Conservation (phyloP, 2,329 filamentous ascomycete species). For the Gliomastix tumulicola region DNA sequence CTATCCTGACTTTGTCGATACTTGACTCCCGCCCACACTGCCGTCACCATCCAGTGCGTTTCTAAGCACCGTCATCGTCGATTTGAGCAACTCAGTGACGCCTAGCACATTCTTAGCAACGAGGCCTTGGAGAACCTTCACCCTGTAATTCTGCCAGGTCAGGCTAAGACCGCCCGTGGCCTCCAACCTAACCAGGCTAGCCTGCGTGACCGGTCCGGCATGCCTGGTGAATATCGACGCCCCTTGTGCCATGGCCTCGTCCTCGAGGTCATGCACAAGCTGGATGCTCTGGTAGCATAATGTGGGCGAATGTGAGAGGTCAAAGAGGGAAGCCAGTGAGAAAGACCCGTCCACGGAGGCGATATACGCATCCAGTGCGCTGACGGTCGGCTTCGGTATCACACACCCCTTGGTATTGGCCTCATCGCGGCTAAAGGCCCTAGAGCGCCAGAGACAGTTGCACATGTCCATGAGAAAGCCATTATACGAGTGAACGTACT, state of each 20-base stretch:
- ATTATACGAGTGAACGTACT: slow-evolving; percentile 67
- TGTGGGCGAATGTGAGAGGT: slow-evolving; percentile 51
- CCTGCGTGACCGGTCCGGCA: slow-evolving; percentile 63
- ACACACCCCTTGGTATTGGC: slow-evolving; percentile 53
- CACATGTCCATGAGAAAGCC: slow-evolving; percentile 82
- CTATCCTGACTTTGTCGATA: slow-evolving; percentile 6
- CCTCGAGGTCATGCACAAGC: slow-evolving; percentile 50
- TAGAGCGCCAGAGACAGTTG: slow-evolving; percentile 73
- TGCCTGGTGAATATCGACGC: slow-evolving; percentile 41
- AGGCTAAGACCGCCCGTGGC: slow-evolving; percentile 59
- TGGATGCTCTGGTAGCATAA: slow-evolving; percentile 48
- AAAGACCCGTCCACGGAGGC: slow-evolving; percentile 36
- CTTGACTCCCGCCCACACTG: not conserved
- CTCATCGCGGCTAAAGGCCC: slow-evolving; percentile 61
- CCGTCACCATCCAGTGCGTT: slow-evolving; percentile 28
- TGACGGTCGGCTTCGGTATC: slow-evolving; percentile 34
- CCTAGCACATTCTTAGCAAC: slow-evolving; percentile 58
- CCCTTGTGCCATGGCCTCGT: slow-evolving; percentile 36
- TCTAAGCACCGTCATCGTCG: slow-evolving; percentile 71
- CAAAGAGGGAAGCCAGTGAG: slow-evolving; percentile 43
- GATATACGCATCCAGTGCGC: slow-evolving; percentile 40
- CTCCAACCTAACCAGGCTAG: slow-evolving; percentile 54
- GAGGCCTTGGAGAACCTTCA: slow-evolving; percentile 64
- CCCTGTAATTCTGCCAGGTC: slow-evolving; percentile 67
- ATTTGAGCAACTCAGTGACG: slow-evolving; percentile 66